phyloP scores from a whole-genome alignment of 2,329 filamentous ascomycete genomes.

The Aspergillus niger region DNA sequence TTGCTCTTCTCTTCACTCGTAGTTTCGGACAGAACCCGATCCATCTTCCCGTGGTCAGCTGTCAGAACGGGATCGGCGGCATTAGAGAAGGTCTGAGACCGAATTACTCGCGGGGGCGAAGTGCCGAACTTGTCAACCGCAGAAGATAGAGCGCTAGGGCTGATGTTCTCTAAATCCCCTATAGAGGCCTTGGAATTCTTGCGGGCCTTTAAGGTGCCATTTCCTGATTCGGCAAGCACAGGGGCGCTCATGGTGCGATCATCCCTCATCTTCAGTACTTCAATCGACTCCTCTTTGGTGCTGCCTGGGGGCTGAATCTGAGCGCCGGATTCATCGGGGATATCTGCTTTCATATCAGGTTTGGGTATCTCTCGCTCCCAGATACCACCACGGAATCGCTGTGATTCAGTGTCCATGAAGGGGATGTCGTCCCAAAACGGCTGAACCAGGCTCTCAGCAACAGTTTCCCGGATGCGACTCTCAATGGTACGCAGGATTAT shows the following conservation, averaged over 20 bases:
- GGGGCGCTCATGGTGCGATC: constrained; percentile 39
- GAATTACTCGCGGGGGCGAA: constrained; percentile 57
- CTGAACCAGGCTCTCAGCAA: constrained; percentile 85
- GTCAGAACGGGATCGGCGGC: constrained; percentile 67
- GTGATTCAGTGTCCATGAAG: constrained; percentile 78
- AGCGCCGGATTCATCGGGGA: constrained; percentile 38
- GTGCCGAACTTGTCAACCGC: constrained; percentile 38
- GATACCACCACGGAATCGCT: constrained; percentile 82
- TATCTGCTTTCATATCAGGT: constrained; percentile 39
- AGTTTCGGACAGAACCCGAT: constrained; percentile 60
- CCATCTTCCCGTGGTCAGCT: constrained; percentile 67
- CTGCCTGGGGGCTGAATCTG: constrained; percentile 25
- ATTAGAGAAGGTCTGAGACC: constrained; percentile 64
- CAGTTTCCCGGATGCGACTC: constrained; percentile 88
- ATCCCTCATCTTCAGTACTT: constrained; percentile 35
- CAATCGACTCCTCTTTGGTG: constrained; percentile 24
- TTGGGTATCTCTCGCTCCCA: constrained; percentile 59
- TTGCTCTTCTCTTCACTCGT: constrained; percentile 60
- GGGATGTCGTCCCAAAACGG: constrained; percentile 97
- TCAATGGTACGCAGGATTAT: constrained; percentile 92
- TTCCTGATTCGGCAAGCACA: constrained; percentile 28
- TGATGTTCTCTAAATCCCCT: constrained; percentile 23
- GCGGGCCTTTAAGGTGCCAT: constrained; percentile 29
- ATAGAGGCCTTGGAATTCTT: constrained; percentile 31
- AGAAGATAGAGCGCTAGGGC: constrained; percentile 29